Percentiles rank a stretch among this genome's conserved stretches.
phyloP scores from a whole-genome alignment of 176 grass and related monocot species.

The sorghum (Sorghum bicolor) region Sorghum_bicolor_NCBIv3 NC_012872.2:74332001-74332500 shows the following conservation, averaged over 20 bases:
- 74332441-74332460: background rate
- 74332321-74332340: constrained; percentile 95
- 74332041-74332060: constrained; percentile 93
- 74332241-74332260: constrained; percentile 97
- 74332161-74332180: background rate
- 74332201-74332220: constrained; percentile 94
- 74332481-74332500: constrained; percentile 8
- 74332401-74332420: constrained; percentile 97
- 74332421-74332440: constrained; percentile 49
- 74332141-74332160: background rate
- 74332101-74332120: constrained; percentile 15
- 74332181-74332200: constrained; percentile 35
- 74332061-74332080: constrained; percentile 85
- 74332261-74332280: constrained; percentile 96
- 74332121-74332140: constrained; percentile 11
- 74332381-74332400: constrained; percentile 92
- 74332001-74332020: constrained; percentile 97
- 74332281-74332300: constrained; percentile 87
- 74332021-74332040: constrained; percentile 96
- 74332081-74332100: constrained; percentile 42
- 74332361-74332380: constrained; percentile 97
- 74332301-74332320: constrained; percentile 97
- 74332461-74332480: background rate
- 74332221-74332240: constrained; percentile 93
- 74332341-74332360: constrained; percentile 98